Conservation (phyloP, 352 stramenopile genomes). For the Phytophthora gonapodyides region DNA sequence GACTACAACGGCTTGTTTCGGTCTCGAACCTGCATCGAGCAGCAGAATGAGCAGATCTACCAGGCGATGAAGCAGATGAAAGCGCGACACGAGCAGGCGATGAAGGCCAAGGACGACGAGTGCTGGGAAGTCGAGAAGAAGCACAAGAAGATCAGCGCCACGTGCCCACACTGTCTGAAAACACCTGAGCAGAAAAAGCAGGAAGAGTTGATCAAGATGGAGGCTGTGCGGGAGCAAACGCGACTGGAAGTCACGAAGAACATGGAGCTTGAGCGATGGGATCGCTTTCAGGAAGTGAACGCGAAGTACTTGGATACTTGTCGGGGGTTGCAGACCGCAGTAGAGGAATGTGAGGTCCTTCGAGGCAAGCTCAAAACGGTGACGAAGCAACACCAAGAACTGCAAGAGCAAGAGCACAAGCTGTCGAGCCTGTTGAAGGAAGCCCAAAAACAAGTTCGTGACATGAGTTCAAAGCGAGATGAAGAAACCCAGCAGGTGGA, state of each 20-base stretch:
- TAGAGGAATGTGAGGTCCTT: conserved; percentile 30
- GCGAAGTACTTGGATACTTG: conserved; percentile 66
- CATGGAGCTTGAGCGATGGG: conserved; percentile 68
- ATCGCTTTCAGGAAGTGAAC: conserved; percentile 71
- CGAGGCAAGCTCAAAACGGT: conserved; percentile 44
- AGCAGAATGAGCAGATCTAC: conserved; percentile 56
- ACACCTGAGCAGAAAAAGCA: conserved; percentile 54
- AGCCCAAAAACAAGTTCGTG: conserved; percentile 25
- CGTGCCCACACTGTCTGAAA: conserved; percentile 56
- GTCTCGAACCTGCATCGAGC: conserved; percentile 38
- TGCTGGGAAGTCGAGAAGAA: conserved; percentile 70
- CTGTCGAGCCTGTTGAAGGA: conserved; percentile 32
- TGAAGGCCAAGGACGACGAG: conserved; percentile 60
- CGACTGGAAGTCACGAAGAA: conserved; percentile 52
- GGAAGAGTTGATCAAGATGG: conserved; percentile 44
- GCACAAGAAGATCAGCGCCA: conserved; percentile 50
- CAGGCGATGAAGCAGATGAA: conserved; percentile 55
- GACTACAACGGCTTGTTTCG: conserved; percentile 72
- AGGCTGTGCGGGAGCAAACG: conserved; percentile 56
- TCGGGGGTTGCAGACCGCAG: conserved; percentile 45
- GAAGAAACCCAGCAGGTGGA: conserved; percentile 46
- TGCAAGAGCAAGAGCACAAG: conserved; percentile 34
- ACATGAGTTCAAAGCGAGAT: conserved; percentile 30
- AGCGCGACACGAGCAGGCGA: conserved; percentile 41
- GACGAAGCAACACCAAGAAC: conserved; percentile 33